Evolutionary conservation across 805 yeast species (phyloP), one percentile per base, ranked within the genome.

Genomic region (Teunomyces panamensis): DNA sequence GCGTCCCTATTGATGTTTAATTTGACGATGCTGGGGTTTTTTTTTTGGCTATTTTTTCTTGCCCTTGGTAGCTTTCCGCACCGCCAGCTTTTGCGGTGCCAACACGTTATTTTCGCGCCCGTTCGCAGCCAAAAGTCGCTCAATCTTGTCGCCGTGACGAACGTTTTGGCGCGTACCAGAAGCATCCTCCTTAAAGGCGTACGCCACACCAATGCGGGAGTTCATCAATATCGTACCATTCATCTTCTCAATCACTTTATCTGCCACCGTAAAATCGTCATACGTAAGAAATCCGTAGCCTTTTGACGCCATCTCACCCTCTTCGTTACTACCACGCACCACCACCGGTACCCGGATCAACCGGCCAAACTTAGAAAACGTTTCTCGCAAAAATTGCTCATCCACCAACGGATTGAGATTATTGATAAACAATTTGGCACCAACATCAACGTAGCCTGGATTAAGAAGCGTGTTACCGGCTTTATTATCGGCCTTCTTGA

Each of bases 121-220:
- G 55, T 79, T 82, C 32, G 69, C 72, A 9, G 92, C 91, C 46
- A 90, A 72, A 45, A 77, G 53, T 55, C 97, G 73, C 61, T 91
- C 97, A 0, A 82, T 80, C 33, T 75, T 77, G 56, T 85, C 91
- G n/a, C 97, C 97, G 56, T 88, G 95, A 42, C 78, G 74, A 14
- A 57, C 56, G 46, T 57, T 80, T 80, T 49, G 77, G 60, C 77
- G 74, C 1, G 61, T 55, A 5, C 62, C 59, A 8, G 51, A 43
- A 14, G 73, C 77, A 45, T 72, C 80, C 47, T 79, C 81, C 64
- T 87, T 89, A 58, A 74, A 81, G 0, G 96, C 94, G 60, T 89
- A 90, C 29, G 79, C 78, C 2, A 91, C 71, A 1, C 66, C 63
- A 5, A 89, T 71, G 27, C 78, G 78, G 50, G 73, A 73, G 62